Evolutionary conservation across 106 monocot species (phyloP), one percentile per base, ranked within the genome.

Genomic region (Chionographis japonica): DNA sequence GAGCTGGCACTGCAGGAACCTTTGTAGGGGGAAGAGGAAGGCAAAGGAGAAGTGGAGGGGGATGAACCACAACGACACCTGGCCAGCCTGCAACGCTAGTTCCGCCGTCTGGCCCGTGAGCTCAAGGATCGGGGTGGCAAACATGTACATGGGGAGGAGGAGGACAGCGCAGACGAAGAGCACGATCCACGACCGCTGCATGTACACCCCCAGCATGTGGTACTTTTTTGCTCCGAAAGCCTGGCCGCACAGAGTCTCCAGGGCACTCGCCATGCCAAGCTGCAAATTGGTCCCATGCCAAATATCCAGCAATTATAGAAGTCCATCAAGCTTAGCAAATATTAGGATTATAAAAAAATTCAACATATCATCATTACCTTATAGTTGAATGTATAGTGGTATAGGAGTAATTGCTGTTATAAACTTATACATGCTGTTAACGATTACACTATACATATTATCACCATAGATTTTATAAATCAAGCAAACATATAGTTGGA

Each of bases 211-310:
- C 36, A 86, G 43, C 86, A 86, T 82, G 67, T 79, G 82, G 75
- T 82, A 73, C 60, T 76, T 68, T 63, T 75, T 86, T 4, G 86
- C 86, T 4, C 86, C 86, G 54, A 68, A 86, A 2, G 86, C 86
- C 49, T 82, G 86, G 10, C 86, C 86, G 56, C 86, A 82, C 38
- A 86, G 65, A 18, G 86, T 86, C 69, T 86, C 86, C 61, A 86
- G 65, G 4, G 86, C 86, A 39, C 86, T 86, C 53, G 86, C 86
- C 86, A 86, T 82, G 50, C 86, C 86, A 9, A 86, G 60, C 86
- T 86, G 68, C 75, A 46, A 46, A 46, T 46, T 46, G 46, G 46
- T 46, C 9, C 46, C 27, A 27, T 27, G 27, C 27, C 27, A 27
- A 27, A 27, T 27, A 27, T 27, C 27, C 27, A 27, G 27, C 27